Percentiles rank a stretch among this genome's conserved stretches.
phyloP scores from a whole-genome alignment of 352 stramenopile species.

The Globisporangium emineosum region DNA sequence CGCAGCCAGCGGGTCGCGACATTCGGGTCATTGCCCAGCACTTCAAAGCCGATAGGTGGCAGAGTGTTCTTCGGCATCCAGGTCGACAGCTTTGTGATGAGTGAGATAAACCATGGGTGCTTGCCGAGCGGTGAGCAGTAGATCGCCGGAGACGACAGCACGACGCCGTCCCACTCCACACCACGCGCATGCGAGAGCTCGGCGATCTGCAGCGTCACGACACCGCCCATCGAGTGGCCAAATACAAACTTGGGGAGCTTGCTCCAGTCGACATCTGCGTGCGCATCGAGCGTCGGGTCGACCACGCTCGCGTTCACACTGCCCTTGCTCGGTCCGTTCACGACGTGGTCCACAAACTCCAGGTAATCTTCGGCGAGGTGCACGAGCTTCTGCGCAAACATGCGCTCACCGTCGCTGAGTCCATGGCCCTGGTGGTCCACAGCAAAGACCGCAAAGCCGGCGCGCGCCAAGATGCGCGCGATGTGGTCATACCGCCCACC shows the following conservation, averaged over 20 bases:
- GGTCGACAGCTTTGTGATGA: constrained; percentile 24
- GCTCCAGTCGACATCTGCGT: constrained; percentile 31
- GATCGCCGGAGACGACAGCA: constrained; percentile 34
- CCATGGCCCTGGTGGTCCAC: constrained; percentile 65
- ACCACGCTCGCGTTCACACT: constrained; percentile 23
- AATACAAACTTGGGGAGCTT: constrained; percentile 50
- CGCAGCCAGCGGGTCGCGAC: constrained; percentile 29
- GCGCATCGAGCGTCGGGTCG: constrained; percentile 28
- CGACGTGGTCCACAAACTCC: constrained; percentile 49
- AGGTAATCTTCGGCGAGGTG: constrained; percentile 50
- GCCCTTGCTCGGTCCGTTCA: constrained; percentile 16
- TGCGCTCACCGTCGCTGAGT: constrained; percentile 53
- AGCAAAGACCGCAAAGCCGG: constrained; percentile 48
- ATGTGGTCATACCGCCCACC: constrained; percentile 50
- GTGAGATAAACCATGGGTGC: constrained; percentile 16
- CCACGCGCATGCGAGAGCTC: constrained; percentile 19
- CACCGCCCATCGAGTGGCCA: constrained; percentile 53
- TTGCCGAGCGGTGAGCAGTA: constrained; percentile 28
- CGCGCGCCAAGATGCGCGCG: constrained; percentile 26
- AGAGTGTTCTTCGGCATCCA: constrained; percentile 34
- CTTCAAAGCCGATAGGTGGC: constrained; percentile 25
- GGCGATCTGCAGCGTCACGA: constrained; percentile 36
- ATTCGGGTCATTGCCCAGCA: constrained; percentile 27
- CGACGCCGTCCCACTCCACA: constrained; percentile 37
- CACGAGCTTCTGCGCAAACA: constrained; percentile 40